Evolutionary conservation across 148 eudicot genomes (phyloP), one percentile per base, ranked within the genome.

Genomic region (Amaranthus cruentus): DNA sequence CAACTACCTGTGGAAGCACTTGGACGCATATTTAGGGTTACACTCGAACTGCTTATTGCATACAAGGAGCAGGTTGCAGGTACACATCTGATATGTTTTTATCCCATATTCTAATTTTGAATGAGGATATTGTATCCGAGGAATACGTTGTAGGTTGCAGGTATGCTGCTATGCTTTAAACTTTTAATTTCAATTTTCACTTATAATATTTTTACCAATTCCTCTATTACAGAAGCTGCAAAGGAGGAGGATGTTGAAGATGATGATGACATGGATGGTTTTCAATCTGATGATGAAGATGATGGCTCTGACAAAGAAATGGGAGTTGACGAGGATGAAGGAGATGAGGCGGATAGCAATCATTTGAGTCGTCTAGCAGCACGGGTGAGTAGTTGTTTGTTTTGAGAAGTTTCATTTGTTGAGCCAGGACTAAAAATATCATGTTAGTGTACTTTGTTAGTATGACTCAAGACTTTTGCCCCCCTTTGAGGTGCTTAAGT

Each of bases 11-110:
- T 77, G 48, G 99, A 95, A 60, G 97, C 99, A 50, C 80, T 91
- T 46, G 92, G 91, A 55, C 99, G 99, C 81, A 75, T 95, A 78
- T 95, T 95, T 71, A 81, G 87, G 83, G 90, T 93, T 70, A 84
- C 89, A 21, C 94, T 95, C 56, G 99, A 95, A 65, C 77, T 95
- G 77, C 99, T 95, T 83, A 90, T 81, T 75, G 97, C 96, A 57
- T 95, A 95, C 84, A 92, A 95, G 79, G 92, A 91, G 47, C 99
- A 95, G 85, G 82, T 90, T 58, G 94, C 93, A 81, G 99, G 99
- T 95, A 54, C 55, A 14, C 28, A n/a, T 57, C 48, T 57, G 55
- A 46, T 28, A 0, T 63, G 64, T 13, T 69, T 28, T 9, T 74
- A 6, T 48, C 18, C 51, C 38, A 28, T 28, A 28, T 0, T 28